A percentile compares a stretch with the other conserved stretches of the same genome.
phyloP scores from a whole-genome alignment of 2,329 filamentous ascomycete species.

The Coniochaeta sp. region DNA sequence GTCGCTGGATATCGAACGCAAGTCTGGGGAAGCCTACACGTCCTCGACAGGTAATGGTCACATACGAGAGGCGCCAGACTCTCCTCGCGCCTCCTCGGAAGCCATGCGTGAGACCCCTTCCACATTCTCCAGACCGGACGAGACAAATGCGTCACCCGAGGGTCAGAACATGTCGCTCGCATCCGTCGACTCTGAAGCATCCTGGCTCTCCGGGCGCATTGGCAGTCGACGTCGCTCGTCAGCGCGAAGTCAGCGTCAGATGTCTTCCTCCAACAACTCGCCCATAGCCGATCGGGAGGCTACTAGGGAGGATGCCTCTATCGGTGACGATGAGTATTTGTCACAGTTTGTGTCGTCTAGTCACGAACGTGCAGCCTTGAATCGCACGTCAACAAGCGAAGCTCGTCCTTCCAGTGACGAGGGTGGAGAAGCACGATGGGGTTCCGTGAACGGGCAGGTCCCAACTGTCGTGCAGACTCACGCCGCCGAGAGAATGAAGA shows the following conservation, averaged over 20 bases:
- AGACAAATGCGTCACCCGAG: slow-evolving; percentile 42
- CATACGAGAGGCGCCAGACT: not conserved
- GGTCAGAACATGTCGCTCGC: slow-evolving; percentile 77
- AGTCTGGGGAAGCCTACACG: slow-evolving; percentile 2
- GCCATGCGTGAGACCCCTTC: slow-evolving; percentile 36
- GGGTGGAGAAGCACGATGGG: slow-evolving; percentile 43
- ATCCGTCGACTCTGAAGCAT: slow-evolving; percentile 91
- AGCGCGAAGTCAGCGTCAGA: slow-evolving; percentile 21
- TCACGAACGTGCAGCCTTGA: slow-evolving; percentile 15
- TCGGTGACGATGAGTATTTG: slow-evolving; percentile 69
- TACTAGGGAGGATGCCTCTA: slow-evolving; percentile 56
- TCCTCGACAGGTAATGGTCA: not conserved
- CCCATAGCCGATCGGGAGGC: slow-evolving; percentile 33
- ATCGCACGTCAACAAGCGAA: slow-evolving; percentile 38
- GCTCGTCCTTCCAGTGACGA: slow-evolving; percentile 53
- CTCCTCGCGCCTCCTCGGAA: slow-evolving; percentile 21
- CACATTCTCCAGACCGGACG: slow-evolving; percentile 29
- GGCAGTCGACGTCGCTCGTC: slow-evolving; percentile 32
- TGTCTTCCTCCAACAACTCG: slow-evolving; percentile 24
- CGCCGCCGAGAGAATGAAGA: slow-evolving; percentile 37
- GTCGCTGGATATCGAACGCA: slow-evolving; percentile 9
- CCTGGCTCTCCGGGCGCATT: slow-evolving; percentile 79
- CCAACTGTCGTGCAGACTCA: slow-evolving; percentile 54
- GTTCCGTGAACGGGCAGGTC: slow-evolving; percentile 38
- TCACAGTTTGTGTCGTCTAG: slow-evolving; percentile 36